These are phyloP conservation scores for Ascochyta pisi DNA, from an alignment of 2,329 filamentous ascomycete species.

Conservation along the genomic window DNA sequence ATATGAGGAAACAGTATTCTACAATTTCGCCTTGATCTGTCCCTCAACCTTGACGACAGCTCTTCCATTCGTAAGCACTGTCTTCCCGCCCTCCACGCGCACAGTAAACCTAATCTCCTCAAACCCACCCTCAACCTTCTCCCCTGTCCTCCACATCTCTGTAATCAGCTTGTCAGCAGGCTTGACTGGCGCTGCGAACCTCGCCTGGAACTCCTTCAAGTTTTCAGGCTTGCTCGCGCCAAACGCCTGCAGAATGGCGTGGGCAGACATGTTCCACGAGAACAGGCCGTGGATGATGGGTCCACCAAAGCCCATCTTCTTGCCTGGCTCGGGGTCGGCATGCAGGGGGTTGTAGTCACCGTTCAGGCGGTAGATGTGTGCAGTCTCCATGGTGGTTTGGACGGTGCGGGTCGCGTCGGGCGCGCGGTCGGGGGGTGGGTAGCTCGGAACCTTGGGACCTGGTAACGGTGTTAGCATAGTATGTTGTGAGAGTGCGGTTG, in stretches of 20 bases:
- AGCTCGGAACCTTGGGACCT: constrained; percentile 76
- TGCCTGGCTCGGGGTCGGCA: constrained; percentile 81
- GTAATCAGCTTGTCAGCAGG: constrained; percentile 83
- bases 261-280: constrained; percentile 81
- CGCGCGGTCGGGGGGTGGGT: constrained; percentile 74
- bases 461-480: constrained; percentile 2
- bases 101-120: constrained; percentile 86
- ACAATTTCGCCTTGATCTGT: constrained; percentile 49
- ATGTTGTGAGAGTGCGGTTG: background rate
- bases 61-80: constrained; percentile 85
- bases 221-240: constrained; percentile 81
- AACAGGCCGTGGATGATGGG: constrained; percentile 89
- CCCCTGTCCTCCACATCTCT: constrained; percentile 80
- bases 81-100: constrained; percentile 79
- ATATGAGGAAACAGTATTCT: constrained; percentile 16
- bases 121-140: constrained; percentile 66
- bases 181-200: constrained; percentile 84
- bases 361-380: constrained; percentile 71
- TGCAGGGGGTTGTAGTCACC: constrained; percentile 96
- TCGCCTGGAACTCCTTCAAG: constrained; percentile 85
- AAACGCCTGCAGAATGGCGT: constrained; percentile 74
- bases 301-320: constrained; percentile 90
- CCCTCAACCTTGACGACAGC: constrained; percentile 74
- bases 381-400: constrained; percentile 74
- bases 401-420: constrained; percentile 75